These are phyloP conservation scores for Choanephora cucurbitarum DNA, from an alignment of 371 early-diverging fungal genomes.

Conservation along the genomic window DNA sequence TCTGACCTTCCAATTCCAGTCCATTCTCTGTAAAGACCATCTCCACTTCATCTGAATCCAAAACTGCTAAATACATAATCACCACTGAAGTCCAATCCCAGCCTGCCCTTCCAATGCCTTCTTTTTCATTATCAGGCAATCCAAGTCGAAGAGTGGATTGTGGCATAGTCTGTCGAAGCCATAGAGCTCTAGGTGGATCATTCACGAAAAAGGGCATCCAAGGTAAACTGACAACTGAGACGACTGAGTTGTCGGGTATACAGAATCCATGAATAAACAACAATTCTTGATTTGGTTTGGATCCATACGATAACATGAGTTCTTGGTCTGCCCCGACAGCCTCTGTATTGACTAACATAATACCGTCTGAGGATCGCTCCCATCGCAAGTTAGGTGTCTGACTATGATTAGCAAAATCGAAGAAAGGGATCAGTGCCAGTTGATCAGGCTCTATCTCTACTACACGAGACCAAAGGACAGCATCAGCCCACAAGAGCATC, in stretches of 20 bases:
- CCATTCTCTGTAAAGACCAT: neutral
- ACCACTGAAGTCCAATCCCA: constrained; percentile 22
- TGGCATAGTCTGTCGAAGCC: constrained; percentile 20
- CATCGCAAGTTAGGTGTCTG: constrained; percentile 49
- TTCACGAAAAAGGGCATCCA: constrained; percentile 22
- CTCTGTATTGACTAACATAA: constrained; percentile 10
- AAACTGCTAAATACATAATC: constrained; percentile 30
- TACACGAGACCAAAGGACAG: constrained; percentile 54
- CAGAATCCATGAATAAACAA: constrained; percentile 64
- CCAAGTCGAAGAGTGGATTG: neutral
- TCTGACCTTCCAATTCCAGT: neutral
- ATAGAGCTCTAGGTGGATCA: constrained; percentile 15
- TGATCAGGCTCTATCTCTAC: constrained; percentile 34
- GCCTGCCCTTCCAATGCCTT: constrained; percentile 4
- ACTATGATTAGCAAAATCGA: constrained; percentile 64
- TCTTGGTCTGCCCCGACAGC: constrained; percentile 20
- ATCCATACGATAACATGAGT: constrained; percentile 55
- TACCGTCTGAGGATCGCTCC: constrained; percentile 31
- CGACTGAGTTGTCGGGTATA: constrained; percentile 35
- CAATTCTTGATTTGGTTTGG: constrained; percentile 66
- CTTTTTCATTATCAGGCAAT: neutral
- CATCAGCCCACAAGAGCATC: constrained; percentile 54
- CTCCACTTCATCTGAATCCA: constrained; percentile 27
- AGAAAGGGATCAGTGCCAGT: constrained; percentile 46
- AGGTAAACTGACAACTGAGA: constrained; percentile 19